Percentiles rank a stretch among this genome's conserved stretches.
Conservation (phyloP, 805 yeast genomes). For the Metschnikowia lunata region DNA sequence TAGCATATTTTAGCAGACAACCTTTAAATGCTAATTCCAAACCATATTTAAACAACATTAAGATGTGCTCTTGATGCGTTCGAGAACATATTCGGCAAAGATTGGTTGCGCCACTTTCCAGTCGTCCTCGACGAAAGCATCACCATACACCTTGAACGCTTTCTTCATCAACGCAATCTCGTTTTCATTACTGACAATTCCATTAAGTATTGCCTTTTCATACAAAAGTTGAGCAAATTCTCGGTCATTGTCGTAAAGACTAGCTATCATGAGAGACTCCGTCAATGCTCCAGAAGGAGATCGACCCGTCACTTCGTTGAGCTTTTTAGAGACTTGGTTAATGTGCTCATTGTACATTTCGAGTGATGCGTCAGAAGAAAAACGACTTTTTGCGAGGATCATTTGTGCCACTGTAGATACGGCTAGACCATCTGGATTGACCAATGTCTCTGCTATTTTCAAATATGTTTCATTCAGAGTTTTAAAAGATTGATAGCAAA, state of each 20-base stretch:
- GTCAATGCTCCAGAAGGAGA: conserved; percentile 44
- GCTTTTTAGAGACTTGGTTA: conserved; percentile 27
- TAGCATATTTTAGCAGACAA: not conserved
- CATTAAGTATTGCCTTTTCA: conserved; percentile 43
- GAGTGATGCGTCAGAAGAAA: conserved; percentile 37
- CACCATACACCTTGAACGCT: conserved; percentile 47
- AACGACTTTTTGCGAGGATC: conserved; percentile 39
- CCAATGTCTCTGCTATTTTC: conserved; percentile 36
- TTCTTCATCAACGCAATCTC: conserved; percentile 41
- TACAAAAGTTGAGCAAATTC: conserved; percentile 50
- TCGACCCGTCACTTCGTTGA: conserved; percentile 24
- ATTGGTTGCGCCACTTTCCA: conserved; percentile 28
- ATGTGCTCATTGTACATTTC: conserved; percentile 46
- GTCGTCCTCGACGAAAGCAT: conserved; percentile 36
- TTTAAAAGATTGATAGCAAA: conserved; percentile 38
- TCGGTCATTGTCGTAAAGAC: conserved; percentile 43
- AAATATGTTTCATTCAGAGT: conserved; percentile 22
- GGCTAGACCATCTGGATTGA: conserved; percentile 24
- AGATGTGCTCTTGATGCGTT: conserved; percentile 3
- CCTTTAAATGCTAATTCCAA: too few species aligned
- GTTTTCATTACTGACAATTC: conserved; percentile 32
- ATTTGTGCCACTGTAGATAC: conserved; percentile 35
- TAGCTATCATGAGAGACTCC: conserved; percentile 44
- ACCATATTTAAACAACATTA: too few species aligned
- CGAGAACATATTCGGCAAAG: conserved; percentile 30